Base-by-base conservation (phyloP, 257 asterid genomes). In the Verbena officinalis region DNA sequence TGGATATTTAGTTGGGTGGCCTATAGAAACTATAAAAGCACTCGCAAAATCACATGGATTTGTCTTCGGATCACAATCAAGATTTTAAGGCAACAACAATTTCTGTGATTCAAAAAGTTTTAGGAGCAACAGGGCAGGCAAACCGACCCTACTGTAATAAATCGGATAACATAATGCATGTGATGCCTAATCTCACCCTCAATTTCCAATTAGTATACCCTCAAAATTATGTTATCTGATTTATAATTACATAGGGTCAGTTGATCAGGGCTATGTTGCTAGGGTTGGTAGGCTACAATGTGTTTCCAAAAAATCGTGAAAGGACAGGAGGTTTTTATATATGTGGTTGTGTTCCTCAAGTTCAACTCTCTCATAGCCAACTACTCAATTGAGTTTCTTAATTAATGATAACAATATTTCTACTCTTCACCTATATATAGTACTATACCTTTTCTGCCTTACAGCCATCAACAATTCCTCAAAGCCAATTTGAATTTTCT, bases 81-180 rank as follows among this genome's bases (percentile, higher is more conserved):
- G 49, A 43, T 5, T 43, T 43, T 14, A 43, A 15, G 1, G 17
- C 16, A 44, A 44, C 51, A 15, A n/a, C 9, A 44, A 15, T 15
- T 44, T 44, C 21, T n/a, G 22, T 16, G 22, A 44, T n/a, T 4
- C 20, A 16, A 4, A 15, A 44, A 9, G 15, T 15, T 42, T 21
- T 44, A 14, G 5, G 20, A n/a, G n/a, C n/a, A n/a, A 15, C 48
- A n/a, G 46, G 12, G 42, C 62, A 55, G 39, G 5, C 50, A 49
- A 34, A 27, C 14, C 20, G 59, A 36, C 60, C 69, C 34, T 55
- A 52, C 7, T 64, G n/a, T n/a, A n/a, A n/a, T n/a, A n/a, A n/a
- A n/a, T n/a, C n/a, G n/a, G n/a, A n/a, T n/a, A n/a, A n/a, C n/a
- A n/a, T n/a, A n/a, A n/a, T n/a, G n/a, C n/a, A n/a, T n/a, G n/a